A percentile compares a stretch with the other conserved stretches of the same genome.
Conservation (phyloP, 2,329 filamentous ascomycete species). For the Aspergillus sp. region DNA sequence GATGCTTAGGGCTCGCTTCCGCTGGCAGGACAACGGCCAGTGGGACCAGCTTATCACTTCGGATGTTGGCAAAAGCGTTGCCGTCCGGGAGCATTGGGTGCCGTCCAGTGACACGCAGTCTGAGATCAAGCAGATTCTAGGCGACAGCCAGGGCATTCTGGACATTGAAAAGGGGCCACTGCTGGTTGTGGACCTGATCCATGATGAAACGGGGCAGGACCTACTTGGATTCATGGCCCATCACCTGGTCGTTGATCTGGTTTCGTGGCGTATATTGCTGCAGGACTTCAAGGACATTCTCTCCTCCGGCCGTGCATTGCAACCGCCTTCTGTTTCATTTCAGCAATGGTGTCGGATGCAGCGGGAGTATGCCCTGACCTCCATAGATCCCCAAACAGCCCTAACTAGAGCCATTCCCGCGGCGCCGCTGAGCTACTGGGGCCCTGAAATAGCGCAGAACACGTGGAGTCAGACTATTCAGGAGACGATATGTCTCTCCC, state of each 20-base stretch:
- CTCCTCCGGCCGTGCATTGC: background rate
- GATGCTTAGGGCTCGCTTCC: background rate
- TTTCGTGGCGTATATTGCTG: constrained; percentile 6
- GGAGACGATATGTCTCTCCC: background rate
- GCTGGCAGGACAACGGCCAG: background rate
- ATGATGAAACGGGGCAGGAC: background rate
- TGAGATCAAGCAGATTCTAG: background rate
- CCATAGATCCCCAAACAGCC: background rate
- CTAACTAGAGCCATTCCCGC: background rate
- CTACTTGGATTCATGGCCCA: constrained; percentile 2
- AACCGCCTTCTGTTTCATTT: constrained; percentile 12
- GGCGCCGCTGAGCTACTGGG: background rate
- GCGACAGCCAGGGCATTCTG: background rate
- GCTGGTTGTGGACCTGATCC: constrained; percentile 3
- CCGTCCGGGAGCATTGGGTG: background rate
- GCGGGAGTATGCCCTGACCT: background rate
- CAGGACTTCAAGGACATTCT: constrained; percentile 6
- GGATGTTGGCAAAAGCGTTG: background rate
- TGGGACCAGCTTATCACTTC: background rate
- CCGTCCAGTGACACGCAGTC: background rate
- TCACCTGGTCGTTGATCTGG: constrained; percentile 12
- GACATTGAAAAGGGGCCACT: constrained; percentile 2
- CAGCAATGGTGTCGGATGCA: constrained; percentile 20
- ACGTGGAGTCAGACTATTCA: background rate
- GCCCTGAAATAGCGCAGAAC: background rate